Base-by-base conservation (phyloP, 495 filamentous ascomycete genomes). In the Penicillium parvum region DNA sequence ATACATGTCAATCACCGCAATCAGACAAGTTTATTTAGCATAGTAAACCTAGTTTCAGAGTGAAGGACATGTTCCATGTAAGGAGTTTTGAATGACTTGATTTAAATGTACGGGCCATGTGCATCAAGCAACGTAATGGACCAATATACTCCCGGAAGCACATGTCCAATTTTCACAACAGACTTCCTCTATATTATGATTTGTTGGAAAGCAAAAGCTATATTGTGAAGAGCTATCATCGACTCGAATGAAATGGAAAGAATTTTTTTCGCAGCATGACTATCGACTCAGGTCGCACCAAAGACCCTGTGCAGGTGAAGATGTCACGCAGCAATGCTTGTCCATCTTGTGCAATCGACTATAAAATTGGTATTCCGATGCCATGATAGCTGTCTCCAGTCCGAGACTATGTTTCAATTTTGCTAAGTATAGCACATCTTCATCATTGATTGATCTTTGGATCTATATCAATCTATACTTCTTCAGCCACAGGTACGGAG, bases 231-330 rank as follows among this genome's bases (percentile, higher is more conserved):
- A 25, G 11, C 23, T 1, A 12, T 14, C 6, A 19, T 25, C 7
- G 11, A 22, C 17, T 30, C 17, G 17, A 35, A 18, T n/a, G 8
- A 9, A 21, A 10, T 7, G 22, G 11, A 44, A 44, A 43, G 38
- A 26, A 30, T 30, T 47, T 32, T 36, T 18, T 38, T 15, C 15
- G 17, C 38, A 43, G 38, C 37, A 40, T 58, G 50, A 51, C 54
- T 45, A 32, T 36, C 23, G 30, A 11, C 23, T 44, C 43, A 47
- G 23, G 51, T 55, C 34, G 32, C 36, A 57, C 53, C 7, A 23
- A n/a, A 28, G 21, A 57, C 44, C 40, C 37, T 47, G 46, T 29
- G 45, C 55, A 53, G 48, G 46, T 37, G 43, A 37, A 44, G 28
- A n/a, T 43, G 53, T 59, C 56, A 59, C 46, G 49, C 43, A 39